Conservation (phyloP, 768 basidiomycete genomes). For the Tricholoma terreum region DNA sequence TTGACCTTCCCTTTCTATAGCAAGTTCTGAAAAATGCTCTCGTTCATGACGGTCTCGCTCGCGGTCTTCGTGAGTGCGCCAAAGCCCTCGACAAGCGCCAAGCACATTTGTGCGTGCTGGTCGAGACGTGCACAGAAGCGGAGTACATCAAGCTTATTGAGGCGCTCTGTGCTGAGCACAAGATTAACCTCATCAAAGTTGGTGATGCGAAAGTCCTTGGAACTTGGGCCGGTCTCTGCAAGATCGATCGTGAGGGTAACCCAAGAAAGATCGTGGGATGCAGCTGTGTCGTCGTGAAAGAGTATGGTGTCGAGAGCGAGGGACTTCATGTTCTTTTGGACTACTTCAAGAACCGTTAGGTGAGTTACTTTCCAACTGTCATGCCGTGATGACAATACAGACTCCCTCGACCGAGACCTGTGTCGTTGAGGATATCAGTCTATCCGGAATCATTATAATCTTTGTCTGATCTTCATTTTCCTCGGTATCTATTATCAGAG, state of each 20-base stretch:
- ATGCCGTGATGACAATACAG: constrained; percentile 72
- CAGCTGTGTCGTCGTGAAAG: constrained; percentile 96
- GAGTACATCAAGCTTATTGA: constrained; percentile 99
- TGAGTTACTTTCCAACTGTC: constrained; percentile 16
- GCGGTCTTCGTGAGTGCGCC: constrained; percentile 95
- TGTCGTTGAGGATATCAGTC: constrained; percentile 68
- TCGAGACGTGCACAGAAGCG: constrained; percentile 98
- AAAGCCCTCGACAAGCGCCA: constrained; percentile 99
- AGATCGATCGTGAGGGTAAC: constrained; percentile 99
- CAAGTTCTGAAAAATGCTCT: constrained; percentile 99
- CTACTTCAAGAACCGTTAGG: constrained; percentile 93
- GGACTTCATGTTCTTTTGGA: constrained; percentile 91
- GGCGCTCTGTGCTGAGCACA: constrained; percentile 98
- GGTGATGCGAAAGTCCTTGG: constrained; percentile 98
- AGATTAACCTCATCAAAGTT: constrained; percentile 99
- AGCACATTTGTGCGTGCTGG: constrained; percentile 97
- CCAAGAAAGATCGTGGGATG: constrained; percentile 93
- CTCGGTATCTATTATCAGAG: background rate
- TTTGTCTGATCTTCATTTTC: constrained; percentile 54
- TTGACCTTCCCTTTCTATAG: constrained; percentile 37
- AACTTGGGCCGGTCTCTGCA: constrained; percentile 98
- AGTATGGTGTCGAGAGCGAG: constrained; percentile 93
- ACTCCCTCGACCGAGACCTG: constrained; percentile 88
- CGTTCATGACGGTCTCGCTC: constrained; percentile 96
- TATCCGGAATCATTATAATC: constrained; percentile 86